phyloP scores from a whole-genome alignment of 2,329 filamentous ascomycete genomes.

The Calycina herbarum region DNA sequence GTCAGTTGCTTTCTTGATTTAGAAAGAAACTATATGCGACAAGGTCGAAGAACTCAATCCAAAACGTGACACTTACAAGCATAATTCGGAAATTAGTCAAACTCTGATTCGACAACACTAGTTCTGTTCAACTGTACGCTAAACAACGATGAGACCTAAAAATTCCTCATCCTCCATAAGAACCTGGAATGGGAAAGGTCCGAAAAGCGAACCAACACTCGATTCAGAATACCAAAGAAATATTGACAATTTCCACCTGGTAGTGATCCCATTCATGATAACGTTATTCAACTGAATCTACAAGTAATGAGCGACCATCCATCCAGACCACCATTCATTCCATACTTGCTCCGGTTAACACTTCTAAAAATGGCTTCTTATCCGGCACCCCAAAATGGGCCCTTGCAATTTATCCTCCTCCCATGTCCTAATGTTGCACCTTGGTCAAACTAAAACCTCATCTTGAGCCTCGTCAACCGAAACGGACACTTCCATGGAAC shows the following conservation, averaged over 20 bases:
- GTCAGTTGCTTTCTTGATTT: too few species aligned
- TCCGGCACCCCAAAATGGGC: background rate
- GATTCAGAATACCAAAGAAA: background rate
- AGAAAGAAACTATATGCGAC: too few species aligned
- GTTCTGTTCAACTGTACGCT: too few species aligned
- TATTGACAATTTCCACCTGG: background rate
- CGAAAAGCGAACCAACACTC: background rate
- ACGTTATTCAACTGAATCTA: background rate
- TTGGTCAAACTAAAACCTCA: background rate
- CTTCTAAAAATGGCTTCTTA: background rate
- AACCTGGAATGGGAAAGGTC: too few species aligned
- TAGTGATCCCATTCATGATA: background rate
- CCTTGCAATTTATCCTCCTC: background rate
- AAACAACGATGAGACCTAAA: too few species aligned
- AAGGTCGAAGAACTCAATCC: too few species aligned
- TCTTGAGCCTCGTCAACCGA: background rate
- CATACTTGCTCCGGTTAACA: background rate
- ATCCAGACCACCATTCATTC: background rate
- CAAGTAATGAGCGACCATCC: background rate
- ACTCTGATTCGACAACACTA: too few species aligned
- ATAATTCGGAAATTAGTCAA: too few species aligned
- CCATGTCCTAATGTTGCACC: background rate
- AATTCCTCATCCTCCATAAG: too few species aligned
- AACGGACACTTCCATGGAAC: slow-evolving; percentile 7
- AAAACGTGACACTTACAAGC: too few species aligned